Conservation (phyloP, 75 land plant species). For the Isoetes taiwanensis region DNA sequence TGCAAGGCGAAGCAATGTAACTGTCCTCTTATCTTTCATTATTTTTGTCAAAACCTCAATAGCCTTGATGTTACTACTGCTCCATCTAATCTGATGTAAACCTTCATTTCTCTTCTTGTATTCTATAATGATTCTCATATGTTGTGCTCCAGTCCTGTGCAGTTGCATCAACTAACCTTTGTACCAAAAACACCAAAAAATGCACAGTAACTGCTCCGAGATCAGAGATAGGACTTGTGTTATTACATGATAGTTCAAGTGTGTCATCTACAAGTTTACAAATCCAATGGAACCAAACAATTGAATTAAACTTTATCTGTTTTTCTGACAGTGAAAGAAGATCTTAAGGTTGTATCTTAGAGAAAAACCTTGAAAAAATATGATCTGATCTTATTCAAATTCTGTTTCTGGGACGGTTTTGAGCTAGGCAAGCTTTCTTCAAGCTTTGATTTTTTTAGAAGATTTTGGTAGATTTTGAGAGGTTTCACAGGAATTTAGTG, state of each 20-base stretch:
- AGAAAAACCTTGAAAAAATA: no score
- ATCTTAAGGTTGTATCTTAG: no score
- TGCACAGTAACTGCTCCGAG: constrained; percentile 60
- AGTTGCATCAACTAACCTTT: constrained; percentile 62
- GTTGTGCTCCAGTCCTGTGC: constrained; percentile 61
- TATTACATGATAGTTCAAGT: constrained; percentile 43
- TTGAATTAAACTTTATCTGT: no score
- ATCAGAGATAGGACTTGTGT: constrained; percentile 37
- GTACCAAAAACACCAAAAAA: constrained; percentile 42
- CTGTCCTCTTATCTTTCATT: constrained; percentile 43
- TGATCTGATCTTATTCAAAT: no score
- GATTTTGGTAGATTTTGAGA: no score
- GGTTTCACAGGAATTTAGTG: no score
- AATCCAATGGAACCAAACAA: no score
- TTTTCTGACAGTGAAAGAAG: no score
- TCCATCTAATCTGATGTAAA: constrained; percentile 23
- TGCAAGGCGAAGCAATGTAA: constrained; percentile 59
- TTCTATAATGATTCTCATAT: constrained; percentile 28
- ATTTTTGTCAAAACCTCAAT: constrained; percentile 52
- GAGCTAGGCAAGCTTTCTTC: no score
- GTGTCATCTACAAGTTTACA: constrained; percentile 50
- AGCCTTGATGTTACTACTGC: constrained; percentile 41
- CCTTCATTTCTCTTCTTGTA: constrained; percentile 41
- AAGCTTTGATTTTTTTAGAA: no score
- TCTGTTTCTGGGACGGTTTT: no score